Percentiles rank a stretch among this genome's conserved stretches.
Conservation (phyloP, 345 rosid species). For the Moricandia moricandioides region DNA sequence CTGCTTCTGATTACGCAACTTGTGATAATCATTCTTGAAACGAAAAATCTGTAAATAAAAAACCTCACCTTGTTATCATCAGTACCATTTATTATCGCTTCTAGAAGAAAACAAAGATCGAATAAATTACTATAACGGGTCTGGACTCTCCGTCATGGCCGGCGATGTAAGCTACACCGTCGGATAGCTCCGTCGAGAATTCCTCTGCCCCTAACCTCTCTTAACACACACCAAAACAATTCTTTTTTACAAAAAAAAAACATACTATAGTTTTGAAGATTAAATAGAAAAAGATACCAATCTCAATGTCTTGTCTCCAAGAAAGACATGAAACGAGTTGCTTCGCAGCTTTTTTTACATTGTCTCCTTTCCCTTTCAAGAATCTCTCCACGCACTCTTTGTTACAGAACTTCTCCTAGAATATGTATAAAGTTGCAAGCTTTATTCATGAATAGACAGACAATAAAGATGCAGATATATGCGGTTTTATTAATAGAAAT, state of each 20-base stretch:
- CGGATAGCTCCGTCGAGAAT: constrained; percentile 78
- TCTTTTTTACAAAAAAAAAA: not conserved
- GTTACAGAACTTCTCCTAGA: constrained; percentile 87
- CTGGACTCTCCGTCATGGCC: constrained; percentile 84
- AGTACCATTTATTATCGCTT: not conserved
- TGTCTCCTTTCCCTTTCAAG: constrained; percentile 68
- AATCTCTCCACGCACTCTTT: constrained; percentile 74
- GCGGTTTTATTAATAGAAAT: not conserved
- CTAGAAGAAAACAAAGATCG: not conserved
- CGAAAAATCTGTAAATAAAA: constrained; percentile 62
- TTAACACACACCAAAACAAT: constrained; percentile 18
- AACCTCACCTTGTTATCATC: not conserved
- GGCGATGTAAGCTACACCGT: constrained; percentile 79
- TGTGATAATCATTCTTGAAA: constrained; percentile 82
- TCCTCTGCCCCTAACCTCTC: constrained; percentile 84
- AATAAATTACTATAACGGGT: constrained; percentile 63
- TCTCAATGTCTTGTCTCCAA: constrained; percentile 77
- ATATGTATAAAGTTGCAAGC: not conserved
- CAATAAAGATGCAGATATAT: constrained; percentile 3
- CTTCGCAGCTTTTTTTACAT: constrained; percentile 81
- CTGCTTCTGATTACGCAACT: constrained; percentile 75
- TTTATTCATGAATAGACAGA: not conserved
- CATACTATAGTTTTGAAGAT: not conserved
- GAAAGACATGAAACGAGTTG: constrained; percentile 75
- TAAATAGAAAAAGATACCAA: constrained; percentile 46